Evolutionary conservation across 805 yeast species (phyloP).

Genomic region (Blastobotrys chiropterorum): DNA sequence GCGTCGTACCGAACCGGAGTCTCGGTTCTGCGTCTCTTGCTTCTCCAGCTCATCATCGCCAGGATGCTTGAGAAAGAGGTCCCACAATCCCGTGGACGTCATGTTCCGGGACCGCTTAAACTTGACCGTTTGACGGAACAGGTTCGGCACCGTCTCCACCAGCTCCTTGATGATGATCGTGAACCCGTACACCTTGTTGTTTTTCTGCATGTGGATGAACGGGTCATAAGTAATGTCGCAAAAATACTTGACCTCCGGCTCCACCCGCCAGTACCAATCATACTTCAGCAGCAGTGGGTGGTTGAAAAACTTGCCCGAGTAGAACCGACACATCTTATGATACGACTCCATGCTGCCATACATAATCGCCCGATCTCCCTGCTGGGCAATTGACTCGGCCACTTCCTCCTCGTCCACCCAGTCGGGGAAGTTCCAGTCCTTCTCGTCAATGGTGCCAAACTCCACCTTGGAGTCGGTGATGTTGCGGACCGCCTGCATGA

Average conservation of each 20-base stretch:
- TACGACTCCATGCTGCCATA: conserved; percentile 80
- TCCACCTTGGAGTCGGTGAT: conserved; percentile 57
- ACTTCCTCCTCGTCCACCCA: conserved; percentile 39
- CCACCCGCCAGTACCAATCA: conserved; percentile 96
- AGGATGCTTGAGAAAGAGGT: conserved; percentile 43
- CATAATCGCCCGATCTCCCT: conserved; percentile 78
- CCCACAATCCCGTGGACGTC: conserved; percentile 61
- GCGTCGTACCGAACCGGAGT: conserved; percentile 15
- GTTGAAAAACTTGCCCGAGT: conserved; percentile 73
- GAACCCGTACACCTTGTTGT: conserved; percentile 75
- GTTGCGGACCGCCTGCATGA: conserved; percentile 45
- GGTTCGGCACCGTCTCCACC: conserved; percentile 72
- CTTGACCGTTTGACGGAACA: conserved; percentile 66
- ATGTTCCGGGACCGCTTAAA: conserved; percentile 48
- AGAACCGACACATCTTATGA: conserved; percentile 94
- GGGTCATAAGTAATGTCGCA: conserved; percentile 94
- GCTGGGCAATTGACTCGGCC: conserved; percentile 55
- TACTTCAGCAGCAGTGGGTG: conserved; percentile 65
- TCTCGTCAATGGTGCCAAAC: conserved; percentile 59
- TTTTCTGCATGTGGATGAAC: conserved; percentile 66
- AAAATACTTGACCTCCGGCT: conserved; percentile 83
- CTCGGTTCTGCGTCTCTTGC: conserved; percentile 5
- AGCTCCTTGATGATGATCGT: conserved; percentile 74
- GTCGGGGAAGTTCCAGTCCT: conserved; percentile 67
- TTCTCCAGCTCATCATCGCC: conserved; percentile 13